Evolutionary conservation across 768 basidiomycete genomes (phyloP).

Genomic region (Leccinellum luteum): DNA sequence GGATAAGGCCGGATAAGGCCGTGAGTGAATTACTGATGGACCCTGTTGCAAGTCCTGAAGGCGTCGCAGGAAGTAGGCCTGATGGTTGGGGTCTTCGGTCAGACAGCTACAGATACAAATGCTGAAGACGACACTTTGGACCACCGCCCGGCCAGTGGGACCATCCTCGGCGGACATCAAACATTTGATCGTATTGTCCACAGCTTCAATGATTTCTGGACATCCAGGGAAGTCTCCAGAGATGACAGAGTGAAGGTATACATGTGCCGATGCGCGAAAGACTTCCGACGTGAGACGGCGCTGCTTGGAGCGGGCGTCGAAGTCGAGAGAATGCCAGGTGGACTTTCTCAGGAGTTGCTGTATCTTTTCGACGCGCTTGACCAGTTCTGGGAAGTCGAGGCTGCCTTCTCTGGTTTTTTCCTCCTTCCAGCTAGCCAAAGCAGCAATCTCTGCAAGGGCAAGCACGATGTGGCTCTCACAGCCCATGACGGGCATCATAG

Average conservation of each 20-base stretch:
- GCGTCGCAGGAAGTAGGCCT: slow-evolving; percentile 40
- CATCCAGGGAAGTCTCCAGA: slow-evolving; percentile 70
- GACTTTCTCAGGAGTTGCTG: slow-evolving; percentile 36
- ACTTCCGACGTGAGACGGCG: slow-evolving; percentile 51
- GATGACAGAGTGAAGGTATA: slow-evolving; percentile 76
- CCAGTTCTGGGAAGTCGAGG: slow-evolving; percentile 62
- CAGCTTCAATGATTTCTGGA: slow-evolving; percentile 55
- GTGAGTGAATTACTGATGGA: slow-evolving; percentile 7
- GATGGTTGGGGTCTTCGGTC: slow-evolving; percentile 48
- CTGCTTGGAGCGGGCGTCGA: slow-evolving; percentile 28
- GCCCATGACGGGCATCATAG: slow-evolving; percentile 85
- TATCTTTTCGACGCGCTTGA: slow-evolving; percentile 50
- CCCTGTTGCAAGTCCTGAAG: slow-evolving; percentile 48
- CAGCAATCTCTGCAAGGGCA: slow-evolving; percentile 72
- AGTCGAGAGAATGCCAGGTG: slow-evolving; percentile 5
- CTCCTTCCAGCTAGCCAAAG: slow-evolving; percentile 66
- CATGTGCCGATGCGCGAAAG: slow-evolving; percentile 70
- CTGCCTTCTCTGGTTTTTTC: slow-evolving; percentile 35
- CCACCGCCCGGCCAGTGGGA: slow-evolving; percentile 50
- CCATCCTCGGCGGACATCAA: slow-evolving; percentile 38
- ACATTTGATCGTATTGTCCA: slow-evolving; percentile 51
- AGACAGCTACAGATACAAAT: slow-evolving; percentile 73
- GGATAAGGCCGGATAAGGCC: too few relatives aligned
- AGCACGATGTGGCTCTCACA: slow-evolving; percentile 78
- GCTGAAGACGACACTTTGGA: slow-evolving; percentile 76